Conservation (phyloP, 2,329 filamentous ascomycete species). For the Lachnellula hyalina region DNA sequence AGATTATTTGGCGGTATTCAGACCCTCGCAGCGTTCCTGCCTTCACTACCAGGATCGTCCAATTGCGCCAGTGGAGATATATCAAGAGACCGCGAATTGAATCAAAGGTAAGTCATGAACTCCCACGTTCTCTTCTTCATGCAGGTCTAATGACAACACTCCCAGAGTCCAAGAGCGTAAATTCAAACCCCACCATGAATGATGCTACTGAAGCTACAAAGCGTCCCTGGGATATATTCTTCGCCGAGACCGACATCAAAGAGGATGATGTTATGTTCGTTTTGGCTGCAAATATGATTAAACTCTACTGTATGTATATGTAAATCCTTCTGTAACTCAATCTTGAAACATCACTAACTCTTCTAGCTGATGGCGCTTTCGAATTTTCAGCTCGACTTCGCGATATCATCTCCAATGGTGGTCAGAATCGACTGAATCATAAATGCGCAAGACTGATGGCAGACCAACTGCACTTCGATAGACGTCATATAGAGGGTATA, state of each 20-base stretch:
- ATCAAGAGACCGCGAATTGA: too few relatives aligned
- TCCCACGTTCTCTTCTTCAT: too few relatives aligned
- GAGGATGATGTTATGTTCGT: background rate
- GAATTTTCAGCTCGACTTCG: constrained; percentile 1
- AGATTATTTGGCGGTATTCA: too few relatives aligned
- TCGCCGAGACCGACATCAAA: background rate
- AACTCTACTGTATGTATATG: background rate
- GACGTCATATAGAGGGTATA: background rate
- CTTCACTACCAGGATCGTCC: too few relatives aligned
- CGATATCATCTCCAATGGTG: background rate
- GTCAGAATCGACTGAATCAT: background rate
- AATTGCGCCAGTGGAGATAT: too few relatives aligned
- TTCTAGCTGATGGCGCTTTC: background rate
- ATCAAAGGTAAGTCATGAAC: too few relatives aligned
- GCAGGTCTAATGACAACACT: background rate
- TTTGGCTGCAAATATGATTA: constrained; percentile 1
- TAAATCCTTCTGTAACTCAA: background rate
- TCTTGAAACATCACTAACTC: background rate
- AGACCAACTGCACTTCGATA: background rate
- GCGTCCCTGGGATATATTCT: constrained; percentile 1
- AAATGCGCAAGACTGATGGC: constrained; percentile 2
- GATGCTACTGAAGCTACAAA: too few relatives aligned
- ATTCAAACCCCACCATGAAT: too few relatives aligned
- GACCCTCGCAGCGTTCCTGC: too few relatives aligned
- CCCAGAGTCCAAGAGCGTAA: background rate